phyloP scores from a whole-genome alignment of 208 protist species.

The Crithidia brevicula region DNA sequence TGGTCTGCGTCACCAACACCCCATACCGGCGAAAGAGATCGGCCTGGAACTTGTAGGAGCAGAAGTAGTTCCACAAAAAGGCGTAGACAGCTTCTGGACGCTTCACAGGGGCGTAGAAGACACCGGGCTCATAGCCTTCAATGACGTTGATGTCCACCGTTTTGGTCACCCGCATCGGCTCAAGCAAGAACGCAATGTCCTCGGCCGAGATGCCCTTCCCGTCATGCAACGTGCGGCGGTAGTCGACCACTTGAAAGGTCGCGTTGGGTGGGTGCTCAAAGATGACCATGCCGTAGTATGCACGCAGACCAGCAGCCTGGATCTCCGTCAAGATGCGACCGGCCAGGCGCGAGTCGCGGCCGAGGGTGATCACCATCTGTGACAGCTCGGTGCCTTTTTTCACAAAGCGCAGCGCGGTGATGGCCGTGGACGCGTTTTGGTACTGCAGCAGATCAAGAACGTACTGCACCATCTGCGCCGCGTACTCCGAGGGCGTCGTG shows the following conservation, averaged over 20 bases:
- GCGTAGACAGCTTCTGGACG: conserved; percentile 75
- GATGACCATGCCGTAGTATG: conserved; percentile 59
- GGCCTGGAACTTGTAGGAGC: conserved; percentile 70
- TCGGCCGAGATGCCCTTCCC: conserved; percentile 66
- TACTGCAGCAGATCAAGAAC: conserved; percentile 76
- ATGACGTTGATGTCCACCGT: conserved; percentile 72
- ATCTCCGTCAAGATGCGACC: conserved; percentile 56
- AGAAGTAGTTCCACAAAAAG: conserved; percentile 80
- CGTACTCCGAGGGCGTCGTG: conserved; percentile 73
- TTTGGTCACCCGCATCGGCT: conserved; percentile 47
- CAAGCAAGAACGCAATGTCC: conserved; percentile 60
- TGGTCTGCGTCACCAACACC: conserved; percentile 82
- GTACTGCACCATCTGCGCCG: conserved; percentile 78
- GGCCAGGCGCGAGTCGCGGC: conserved; percentile 60
- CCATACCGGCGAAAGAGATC: conserved; percentile 75
- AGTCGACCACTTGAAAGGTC: conserved; percentile 86
- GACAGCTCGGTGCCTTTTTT: conserved; percentile 72
- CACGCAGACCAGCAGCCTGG: conserved; percentile 53
- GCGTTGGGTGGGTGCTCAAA: conserved; percentile 57
- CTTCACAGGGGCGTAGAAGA: conserved; percentile 83
- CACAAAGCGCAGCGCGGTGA: conserved; percentile 81
- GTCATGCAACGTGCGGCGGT: conserved; percentile 49
- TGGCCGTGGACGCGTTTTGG: conserved; percentile 62
- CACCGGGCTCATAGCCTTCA: conserved; percentile 74
- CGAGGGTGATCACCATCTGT: conserved; percentile 81